Conservation (phyloP, 2,329 filamentous ascomycete species). For the Coniella vitis region DNA sequence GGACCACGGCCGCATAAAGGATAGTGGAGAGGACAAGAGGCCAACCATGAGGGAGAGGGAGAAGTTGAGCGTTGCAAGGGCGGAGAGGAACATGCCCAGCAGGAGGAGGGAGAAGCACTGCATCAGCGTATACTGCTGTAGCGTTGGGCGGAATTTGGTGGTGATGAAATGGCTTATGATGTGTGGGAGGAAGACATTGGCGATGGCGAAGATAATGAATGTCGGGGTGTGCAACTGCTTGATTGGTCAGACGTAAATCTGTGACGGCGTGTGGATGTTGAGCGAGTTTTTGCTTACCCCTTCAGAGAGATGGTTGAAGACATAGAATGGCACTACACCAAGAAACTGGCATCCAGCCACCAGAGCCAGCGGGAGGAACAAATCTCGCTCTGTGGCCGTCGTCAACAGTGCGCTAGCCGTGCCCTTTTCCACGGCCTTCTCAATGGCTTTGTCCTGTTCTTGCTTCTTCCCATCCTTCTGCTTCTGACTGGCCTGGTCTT, state of each 20-base stretch:
- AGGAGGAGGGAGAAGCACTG: slow-evolving; percentile 91
- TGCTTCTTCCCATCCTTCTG: slow-evolving; percentile 18
- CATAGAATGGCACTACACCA: slow-evolving; percentile 72
- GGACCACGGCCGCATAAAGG: slow-evolving; percentile 57
- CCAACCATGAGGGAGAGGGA: slow-evolving; percentile 81
- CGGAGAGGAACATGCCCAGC: slow-evolving; percentile 84
- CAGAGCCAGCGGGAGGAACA: slow-evolving; percentile 67
- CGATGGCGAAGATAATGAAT: slow-evolving; percentile 51
- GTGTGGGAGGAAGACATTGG: slow-evolving; percentile 51
- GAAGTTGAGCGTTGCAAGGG: slow-evolving; percentile 94
- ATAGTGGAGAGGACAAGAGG: slow-evolving; percentile 68
- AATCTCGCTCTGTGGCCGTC: slow-evolving; percentile 48
- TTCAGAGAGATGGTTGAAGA: slow-evolving; percentile 71
- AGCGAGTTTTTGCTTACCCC: slow-evolving; percentile 43
- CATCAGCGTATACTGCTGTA: slow-evolving; percentile 69
- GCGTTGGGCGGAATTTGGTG: slow-evolving; percentile 44
- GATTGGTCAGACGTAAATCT: neutral
- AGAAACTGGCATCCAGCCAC: slow-evolving; percentile 69
- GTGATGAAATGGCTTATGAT: slow-evolving; percentile 50
- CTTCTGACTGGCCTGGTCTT: slow-evolving; percentile 14
- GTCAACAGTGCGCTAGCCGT: slow-evolving; percentile 15
- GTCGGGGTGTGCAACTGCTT: slow-evolving; percentile 49
- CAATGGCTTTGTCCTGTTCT: slow-evolving; percentile 25
- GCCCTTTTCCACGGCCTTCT: slow-evolving; percentile 27
- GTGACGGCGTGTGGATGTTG: neutral